Evolutionary conservation across 345 rosid genomes (phyloP).

Genomic region (Cardamine occulta): DNA sequence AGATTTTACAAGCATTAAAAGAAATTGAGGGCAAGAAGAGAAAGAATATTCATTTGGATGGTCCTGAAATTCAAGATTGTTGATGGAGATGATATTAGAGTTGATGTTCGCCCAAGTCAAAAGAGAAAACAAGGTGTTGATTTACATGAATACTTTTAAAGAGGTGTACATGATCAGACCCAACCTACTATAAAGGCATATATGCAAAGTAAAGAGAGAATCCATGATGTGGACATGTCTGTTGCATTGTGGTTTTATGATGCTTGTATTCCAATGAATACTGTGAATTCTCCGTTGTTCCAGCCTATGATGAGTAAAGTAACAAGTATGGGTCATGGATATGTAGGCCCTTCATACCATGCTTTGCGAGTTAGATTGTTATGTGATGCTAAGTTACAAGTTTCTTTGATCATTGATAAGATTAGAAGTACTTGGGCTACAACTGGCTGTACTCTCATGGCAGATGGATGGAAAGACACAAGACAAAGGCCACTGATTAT

Average conservation of each 20-base stretch:
- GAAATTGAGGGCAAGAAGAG: neutral
- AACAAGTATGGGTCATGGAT: constrained; percentile 12
- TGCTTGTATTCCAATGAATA: constrained; percentile 1
- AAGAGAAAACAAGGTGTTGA: neutral
- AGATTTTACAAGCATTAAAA: neutral
- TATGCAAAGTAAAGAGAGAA: constrained; percentile 1
- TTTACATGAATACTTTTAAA: neutral
- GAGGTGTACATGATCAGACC: neutral
- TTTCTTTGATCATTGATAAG: constrained; percentile 9
- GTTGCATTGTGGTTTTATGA: constrained; percentile 15
- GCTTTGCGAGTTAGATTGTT: neutral
- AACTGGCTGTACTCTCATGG: neutral
- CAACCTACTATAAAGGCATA: constrained; percentile 3
- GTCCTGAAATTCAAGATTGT: neutral
- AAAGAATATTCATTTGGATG: neutral
- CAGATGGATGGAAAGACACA: constrained; percentile 14
- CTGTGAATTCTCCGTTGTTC: neutral
- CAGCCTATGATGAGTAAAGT: constrained; percentile 11
- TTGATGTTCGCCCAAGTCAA: neutral
- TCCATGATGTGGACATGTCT: neutral
- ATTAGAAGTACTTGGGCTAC: constrained; percentile 7
- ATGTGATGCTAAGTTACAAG: neutral
- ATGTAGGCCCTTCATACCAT: neutral
- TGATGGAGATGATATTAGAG: constrained; percentile 2
- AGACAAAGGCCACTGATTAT: neutral